Conservation (phyloP, 139 green algal genomes). For the Pycnococcus provasolii region DNA sequence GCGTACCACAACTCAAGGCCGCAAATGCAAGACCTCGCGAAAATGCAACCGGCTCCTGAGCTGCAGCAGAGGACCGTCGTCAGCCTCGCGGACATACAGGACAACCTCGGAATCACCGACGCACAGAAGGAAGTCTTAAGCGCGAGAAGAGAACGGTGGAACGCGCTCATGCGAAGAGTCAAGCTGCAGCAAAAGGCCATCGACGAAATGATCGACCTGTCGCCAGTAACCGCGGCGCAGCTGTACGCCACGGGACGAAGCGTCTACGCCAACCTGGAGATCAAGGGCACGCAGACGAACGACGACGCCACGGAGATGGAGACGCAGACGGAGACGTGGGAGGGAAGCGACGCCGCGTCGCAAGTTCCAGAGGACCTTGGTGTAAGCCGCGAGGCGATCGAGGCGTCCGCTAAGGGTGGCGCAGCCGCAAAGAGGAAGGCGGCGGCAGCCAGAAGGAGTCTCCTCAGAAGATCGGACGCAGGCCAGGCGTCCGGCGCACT, state of each 20-base stretch:
- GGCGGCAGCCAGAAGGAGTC: no score
- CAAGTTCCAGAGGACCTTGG: constrained; percentile 7
- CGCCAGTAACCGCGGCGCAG: neutral
- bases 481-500: no score
- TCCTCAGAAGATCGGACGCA: no score
- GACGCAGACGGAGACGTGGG: constrained; percentile 6
- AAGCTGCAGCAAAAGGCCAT: neutral
- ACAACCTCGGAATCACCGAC: no score
- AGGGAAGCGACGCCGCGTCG: neutral
- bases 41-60: no score
- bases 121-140: no score
- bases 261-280: neutral
- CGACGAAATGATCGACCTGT: constrained; percentile 2
- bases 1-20: no score
- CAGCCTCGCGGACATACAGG: no score
- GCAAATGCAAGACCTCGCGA: no score
- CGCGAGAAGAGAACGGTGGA: neutral
- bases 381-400: neutral
- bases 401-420: neutral
- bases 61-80: no score
- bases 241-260: constrained; percentile 1
- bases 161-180: neutral
- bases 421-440: no score
- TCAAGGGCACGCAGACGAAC: constrained; percentile 2
- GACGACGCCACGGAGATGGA: neutral